A percentile compares a stretch with the other conserved stretches of the same genome.
Evolutionary conservation across 805 yeast genomes (phyloP).

Genomic region (Cyberlindnera galapagoensis): DNA sequence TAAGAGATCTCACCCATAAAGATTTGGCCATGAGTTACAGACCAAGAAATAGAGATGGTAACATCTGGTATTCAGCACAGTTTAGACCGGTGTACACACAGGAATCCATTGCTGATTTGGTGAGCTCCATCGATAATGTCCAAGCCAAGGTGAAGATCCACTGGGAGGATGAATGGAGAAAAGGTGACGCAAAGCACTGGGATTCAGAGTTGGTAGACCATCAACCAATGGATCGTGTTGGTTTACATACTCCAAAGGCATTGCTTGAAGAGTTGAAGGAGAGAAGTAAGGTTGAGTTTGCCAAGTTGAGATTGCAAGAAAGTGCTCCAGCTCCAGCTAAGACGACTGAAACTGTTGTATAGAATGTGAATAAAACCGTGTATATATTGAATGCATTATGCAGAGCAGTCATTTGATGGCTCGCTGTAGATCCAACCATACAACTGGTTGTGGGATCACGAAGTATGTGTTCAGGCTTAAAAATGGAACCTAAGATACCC

Average conservation of each 20-base stretch:
- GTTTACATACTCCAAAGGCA: slow-evolving; percentile 61
- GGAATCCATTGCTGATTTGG: slow-evolving; percentile 84
- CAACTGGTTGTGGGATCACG: too few species aligned
- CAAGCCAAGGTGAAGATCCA: slow-evolving; percentile 37
- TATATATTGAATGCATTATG: too few species aligned
- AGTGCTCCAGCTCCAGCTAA: too few species aligned
- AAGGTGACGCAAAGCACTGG: slow-evolving; percentile 79
- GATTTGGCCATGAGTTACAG: slow-evolving; percentile 63
- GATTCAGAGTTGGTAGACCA: slow-evolving; percentile 50
- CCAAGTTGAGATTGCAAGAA: slow-evolving; percentile 5
- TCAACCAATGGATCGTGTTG: slow-evolving; percentile 44
- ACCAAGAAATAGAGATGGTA: slow-evolving; percentile 67
- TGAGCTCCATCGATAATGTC: slow-evolving; percentile 61
- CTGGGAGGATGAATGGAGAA: slow-evolving; percentile 89
- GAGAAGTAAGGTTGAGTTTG: slow-evolving; percentile 23
- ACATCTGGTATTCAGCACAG: slow-evolving; percentile 82
- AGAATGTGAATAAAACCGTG: too few species aligned
- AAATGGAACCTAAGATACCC: too few species aligned
- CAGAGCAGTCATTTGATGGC: too few species aligned
- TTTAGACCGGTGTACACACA: slow-evolving; percentile 87
- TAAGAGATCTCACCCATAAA: slow-evolving; percentile 58
- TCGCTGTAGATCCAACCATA: too few species aligned
- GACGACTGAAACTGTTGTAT: too few species aligned
- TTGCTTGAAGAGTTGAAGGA: slow-evolving; percentile 51
- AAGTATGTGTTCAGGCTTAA: too few species aligned